These are phyloP conservation scores for Helicostylum pulchrum DNA, from an alignment of 192 early-diverging fungal genomes.

Conservation along the genomic window DNA sequence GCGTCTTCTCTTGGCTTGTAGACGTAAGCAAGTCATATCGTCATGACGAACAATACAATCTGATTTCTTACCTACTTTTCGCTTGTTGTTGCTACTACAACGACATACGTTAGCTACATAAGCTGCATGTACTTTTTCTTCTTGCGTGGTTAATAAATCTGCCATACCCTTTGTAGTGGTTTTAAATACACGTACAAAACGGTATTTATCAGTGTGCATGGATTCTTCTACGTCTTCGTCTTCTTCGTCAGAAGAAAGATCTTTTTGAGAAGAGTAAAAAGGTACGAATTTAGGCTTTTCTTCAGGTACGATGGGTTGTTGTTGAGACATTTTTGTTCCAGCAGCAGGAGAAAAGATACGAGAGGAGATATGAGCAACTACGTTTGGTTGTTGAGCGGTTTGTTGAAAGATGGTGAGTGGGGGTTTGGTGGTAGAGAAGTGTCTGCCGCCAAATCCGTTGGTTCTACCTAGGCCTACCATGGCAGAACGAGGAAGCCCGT, in stretches of 20 bases:
- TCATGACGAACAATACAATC: conserved; percentile 5
- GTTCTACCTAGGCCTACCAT: not conserved
- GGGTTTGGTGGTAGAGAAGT: conserved; percentile 16
- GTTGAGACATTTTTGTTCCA: not conserved
- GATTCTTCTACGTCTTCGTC: no score
- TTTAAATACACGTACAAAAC: no score
- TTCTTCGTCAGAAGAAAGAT: no score
- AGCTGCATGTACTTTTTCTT: no score
- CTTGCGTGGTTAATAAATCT: no score
- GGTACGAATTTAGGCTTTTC: not conserved
- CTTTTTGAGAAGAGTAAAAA: no score
- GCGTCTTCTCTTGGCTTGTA: no score
- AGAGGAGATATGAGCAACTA: conserved; percentile 21
- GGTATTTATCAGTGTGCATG: no score
- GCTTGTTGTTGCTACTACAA: no score
- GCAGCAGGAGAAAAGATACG: conserved; percentile 25
- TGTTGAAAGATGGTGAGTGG: conserved; percentile 11
- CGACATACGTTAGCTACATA: no score
- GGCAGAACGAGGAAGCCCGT: conserved; percentile 18
- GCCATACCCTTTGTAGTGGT: no score
- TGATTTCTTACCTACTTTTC: not conserved
- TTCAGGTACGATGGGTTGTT: not conserved
- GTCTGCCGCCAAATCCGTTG: not conserved
- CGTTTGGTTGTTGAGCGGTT: not conserved
- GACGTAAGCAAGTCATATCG: not conserved